Percentiles rank a stretch among this genome's conserved stretches.
These are phyloP conservation scores for Clarireedia paspali DNA, from an alignment of 2,329 filamentous ascomycete species.

Conservation along the genomic window DNA sequence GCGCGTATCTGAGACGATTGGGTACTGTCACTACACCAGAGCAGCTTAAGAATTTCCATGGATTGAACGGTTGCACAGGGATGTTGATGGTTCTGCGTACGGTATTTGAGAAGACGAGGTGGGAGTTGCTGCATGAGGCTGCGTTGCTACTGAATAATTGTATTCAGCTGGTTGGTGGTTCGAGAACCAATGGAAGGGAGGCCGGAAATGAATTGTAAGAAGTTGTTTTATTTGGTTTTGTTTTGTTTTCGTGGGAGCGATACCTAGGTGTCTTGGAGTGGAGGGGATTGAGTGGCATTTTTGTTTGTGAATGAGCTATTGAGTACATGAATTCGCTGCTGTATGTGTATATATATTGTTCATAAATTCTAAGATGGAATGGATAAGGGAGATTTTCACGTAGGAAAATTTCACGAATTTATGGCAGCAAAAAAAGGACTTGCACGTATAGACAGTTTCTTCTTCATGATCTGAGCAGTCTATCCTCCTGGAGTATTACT, in stretches of 20 bases:
- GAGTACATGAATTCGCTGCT: background rate
- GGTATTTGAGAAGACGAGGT: conserved; percentile 74
- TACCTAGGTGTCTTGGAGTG: no score
- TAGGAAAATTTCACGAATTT: background rate
- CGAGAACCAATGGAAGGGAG: no score
- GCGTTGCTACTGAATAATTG: conserved; percentile 74
- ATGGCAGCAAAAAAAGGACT: background rate
- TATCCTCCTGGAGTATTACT: no score
- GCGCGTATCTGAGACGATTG: conserved; percentile 64
- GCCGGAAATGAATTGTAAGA: background rate
- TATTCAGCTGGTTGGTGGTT: conserved; percentile 44
- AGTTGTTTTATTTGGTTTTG: background rate
- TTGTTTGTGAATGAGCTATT: no score
- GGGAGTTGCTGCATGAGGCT: conserved; percentile 88
- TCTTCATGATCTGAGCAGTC: no score
- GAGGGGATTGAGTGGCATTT: no score
- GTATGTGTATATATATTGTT: background rate
- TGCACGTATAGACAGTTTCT: no score
- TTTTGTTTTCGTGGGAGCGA: no score
- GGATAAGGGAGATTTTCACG: background rate
- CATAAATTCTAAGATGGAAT: background rate
- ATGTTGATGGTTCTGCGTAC: conserved; percentile 75
- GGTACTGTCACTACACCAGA: conserved; percentile 67
- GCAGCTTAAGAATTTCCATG: conserved; percentile 63
- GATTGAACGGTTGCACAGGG: conserved; percentile 76